These are phyloP conservation scores for Betula pendula DNA, from an alignment of 306 rosid species.

Conservation along the genomic window DNA sequence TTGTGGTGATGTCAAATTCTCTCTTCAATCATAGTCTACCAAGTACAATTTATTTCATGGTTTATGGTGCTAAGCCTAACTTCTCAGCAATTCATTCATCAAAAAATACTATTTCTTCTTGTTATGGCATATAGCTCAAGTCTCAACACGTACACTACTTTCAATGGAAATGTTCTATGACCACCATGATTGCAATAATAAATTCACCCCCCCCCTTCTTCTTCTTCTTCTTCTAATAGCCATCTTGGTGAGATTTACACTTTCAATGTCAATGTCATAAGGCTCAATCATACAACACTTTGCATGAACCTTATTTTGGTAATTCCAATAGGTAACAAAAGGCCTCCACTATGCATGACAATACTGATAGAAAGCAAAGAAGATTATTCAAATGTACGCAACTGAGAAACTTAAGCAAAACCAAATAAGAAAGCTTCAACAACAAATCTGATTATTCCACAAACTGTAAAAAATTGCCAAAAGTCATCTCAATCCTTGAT, in stretches of 20 bases:
- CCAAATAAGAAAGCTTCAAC: background rate
- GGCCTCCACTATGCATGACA: background rate
- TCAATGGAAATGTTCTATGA: background rate
- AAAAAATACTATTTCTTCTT: background rate
- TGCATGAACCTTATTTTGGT: conserved; percentile 1
- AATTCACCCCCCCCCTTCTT: background rate
- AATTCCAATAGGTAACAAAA: background rate
- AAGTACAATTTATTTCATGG: background rate
- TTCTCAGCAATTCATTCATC: background rate
- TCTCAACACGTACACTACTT: background rate
- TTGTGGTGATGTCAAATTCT: background rate
- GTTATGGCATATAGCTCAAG: background rate
- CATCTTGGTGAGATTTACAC: background rate
- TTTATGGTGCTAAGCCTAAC: background rate
- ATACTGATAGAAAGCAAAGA: background rate
- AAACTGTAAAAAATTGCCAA: background rate
- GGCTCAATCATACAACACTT: background rate
- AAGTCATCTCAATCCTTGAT: background rate
- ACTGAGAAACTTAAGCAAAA: conserved; percentile 1
- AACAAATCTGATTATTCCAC: background rate
- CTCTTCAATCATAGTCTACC: background rate
- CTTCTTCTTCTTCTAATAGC: too few relatives aligned
- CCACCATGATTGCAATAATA: background rate
- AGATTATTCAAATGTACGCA: background rate
- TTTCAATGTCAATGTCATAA: background rate